Evolutionary conservation across 768 basidiomycete species (phyloP).

Genomic region (Calocybe cyanea): DNA sequence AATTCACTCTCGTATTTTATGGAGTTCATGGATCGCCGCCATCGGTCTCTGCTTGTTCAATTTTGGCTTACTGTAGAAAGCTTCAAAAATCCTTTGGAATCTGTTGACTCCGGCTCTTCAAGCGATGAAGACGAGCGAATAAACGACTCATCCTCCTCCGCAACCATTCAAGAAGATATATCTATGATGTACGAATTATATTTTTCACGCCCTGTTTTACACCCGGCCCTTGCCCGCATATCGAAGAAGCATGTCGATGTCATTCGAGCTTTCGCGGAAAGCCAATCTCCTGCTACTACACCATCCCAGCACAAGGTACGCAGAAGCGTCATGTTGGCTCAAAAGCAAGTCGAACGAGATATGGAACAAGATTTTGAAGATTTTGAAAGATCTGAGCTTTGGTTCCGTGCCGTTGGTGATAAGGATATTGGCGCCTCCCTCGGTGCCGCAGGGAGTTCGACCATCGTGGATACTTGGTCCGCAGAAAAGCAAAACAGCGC

Average conservation of each 20-base stretch:
- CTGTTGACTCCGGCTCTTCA: conserved; percentile 69
- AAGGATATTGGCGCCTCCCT: conserved; percentile 35
- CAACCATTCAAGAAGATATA: conserved; percentile 81
- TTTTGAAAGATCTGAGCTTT: conserved; percentile 86
- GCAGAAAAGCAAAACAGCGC: conserved; percentile 13
- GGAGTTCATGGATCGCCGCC: conserved; percentile 95
- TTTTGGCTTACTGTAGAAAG: conserved; percentile 98
- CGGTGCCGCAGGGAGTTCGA: neutral
- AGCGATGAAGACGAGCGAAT: conserved; percentile 53
- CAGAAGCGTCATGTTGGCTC: conserved; percentile 77
- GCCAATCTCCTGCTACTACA: conserved; percentile 40
- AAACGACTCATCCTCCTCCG: conserved; percentile 49
- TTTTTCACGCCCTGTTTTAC: conserved; percentile 60
- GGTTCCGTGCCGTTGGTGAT: conserved; percentile 85
- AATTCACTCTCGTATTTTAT: conserved; percentile 93
- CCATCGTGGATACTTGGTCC: conserved; percentile 1
- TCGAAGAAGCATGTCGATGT: conserved; percentile 65
- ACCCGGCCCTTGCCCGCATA: conserved; percentile 58
- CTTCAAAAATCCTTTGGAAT: conserved; percentile 94
- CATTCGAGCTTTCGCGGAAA: conserved; percentile 65
- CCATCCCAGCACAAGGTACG: conserved; percentile 56
- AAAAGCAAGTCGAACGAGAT: conserved; percentile 78
- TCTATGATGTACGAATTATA: conserved; percentile 87
- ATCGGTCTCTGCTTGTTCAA: conserved; percentile 82
- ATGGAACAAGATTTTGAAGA: conserved; percentile 93